Conservation (phyloP, 2,329 filamentous ascomycete species). For the Phoma sp. region DNA sequence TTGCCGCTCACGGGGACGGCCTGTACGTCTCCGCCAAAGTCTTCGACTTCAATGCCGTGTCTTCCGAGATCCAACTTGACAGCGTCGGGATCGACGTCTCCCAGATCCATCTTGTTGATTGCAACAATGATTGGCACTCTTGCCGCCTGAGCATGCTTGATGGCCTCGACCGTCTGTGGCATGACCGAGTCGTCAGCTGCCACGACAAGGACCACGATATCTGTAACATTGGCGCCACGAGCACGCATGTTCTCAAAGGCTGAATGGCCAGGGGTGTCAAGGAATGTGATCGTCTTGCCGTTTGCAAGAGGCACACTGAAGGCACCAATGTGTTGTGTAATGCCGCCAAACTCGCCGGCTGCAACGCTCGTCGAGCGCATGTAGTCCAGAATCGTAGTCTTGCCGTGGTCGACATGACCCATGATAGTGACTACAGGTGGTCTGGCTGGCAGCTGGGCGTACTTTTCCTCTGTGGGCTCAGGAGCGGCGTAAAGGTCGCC, state of each 20-base stretch:
- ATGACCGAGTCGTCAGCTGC: slow-evolving; percentile 97
- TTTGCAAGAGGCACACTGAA: slow-evolving; percentile 86
- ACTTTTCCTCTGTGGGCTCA: slow-evolving; percentile 62
- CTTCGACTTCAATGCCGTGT: slow-evolving; percentile 89
- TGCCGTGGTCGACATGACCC: slow-evolving; percentile 98
- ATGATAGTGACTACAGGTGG: slow-evolving; percentile 98
- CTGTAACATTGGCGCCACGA: slow-evolving; percentile 91
- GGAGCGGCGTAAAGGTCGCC: slow-evolving; percentile 73
- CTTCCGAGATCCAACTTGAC: slow-evolving; percentile 87
- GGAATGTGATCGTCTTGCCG: slow-evolving; percentile 91
- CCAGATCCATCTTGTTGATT: slow-evolving; percentile 96
- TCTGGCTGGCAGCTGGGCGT: slow-evolving; percentile 69
- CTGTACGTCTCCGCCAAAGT: slow-evolving; percentile 93
- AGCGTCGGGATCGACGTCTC: slow-evolving; percentile 76
- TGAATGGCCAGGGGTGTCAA: slow-evolving; percentile 95
- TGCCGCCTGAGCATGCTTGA: slow-evolving; percentile 87
- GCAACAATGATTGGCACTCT: slow-evolving; percentile 96
- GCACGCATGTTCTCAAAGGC: slow-evolving; percentile 96
- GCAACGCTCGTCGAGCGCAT: slow-evolving; percentile 91
- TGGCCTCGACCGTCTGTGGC: slow-evolving; percentile 93
- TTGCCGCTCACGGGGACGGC: slow-evolving; percentile 91
- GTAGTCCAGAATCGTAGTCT: slow-evolving; percentile 94
- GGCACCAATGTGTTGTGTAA: slow-evolving; percentile 97
- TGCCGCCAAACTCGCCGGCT: slow-evolving; percentile 90
- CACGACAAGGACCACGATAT: slow-evolving; percentile 94